Evolutionary conservation across 2,329 filamentous ascomycete species (phyloP).

Genomic region (Malbranchea zuffiana): DNA sequence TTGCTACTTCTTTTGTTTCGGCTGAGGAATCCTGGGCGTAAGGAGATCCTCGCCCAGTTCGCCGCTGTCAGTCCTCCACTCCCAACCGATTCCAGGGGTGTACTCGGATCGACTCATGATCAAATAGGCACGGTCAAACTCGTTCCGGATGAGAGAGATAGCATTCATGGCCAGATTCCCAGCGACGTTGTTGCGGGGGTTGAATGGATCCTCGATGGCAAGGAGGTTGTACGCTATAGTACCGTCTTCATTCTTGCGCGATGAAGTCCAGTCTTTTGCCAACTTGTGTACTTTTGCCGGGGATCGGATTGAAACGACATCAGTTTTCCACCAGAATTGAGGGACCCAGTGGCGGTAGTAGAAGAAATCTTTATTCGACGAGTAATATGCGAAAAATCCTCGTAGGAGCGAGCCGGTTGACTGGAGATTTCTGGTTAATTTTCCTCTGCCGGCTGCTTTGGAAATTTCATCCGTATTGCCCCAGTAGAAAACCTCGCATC

Average conservation of each 20-base stretch:
- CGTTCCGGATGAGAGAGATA: slow-evolving; percentile 69
- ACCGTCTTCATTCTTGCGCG: slow-evolving; percentile 58
- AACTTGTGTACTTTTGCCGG: slow-evolving; percentile 62
- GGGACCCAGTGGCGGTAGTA: neutral
- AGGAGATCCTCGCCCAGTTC: slow-evolving; percentile 22
- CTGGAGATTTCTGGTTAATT: slow-evolving; percentile 58
- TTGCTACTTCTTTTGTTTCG: too few relatives aligned
- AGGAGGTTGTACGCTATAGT: slow-evolving; percentile 72
- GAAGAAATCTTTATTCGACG: slow-evolving; percentile 37
- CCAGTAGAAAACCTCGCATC: slow-evolving; percentile 67
- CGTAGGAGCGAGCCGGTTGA: slow-evolving; percentile 60
- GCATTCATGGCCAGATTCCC: slow-evolving; percentile 74
- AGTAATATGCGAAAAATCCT: slow-evolving; percentile 84
- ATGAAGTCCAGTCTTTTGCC: slow-evolving; percentile 77
- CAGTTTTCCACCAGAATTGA: slow-evolving; percentile 64
- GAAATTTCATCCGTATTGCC: slow-evolving; percentile 60
- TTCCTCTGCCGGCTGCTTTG: slow-evolving; percentile 45
- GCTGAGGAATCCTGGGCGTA: too few relatives aligned
- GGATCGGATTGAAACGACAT: slow-evolving; percentile 68
- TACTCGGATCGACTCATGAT: slow-evolving; percentile 50
- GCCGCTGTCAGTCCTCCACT: slow-evolving; percentile 17
- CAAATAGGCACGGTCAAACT: slow-evolving; percentile 69
- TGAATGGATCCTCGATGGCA: slow-evolving; percentile 86
- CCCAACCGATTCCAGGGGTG: slow-evolving; percentile 18
- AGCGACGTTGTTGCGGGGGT: slow-evolving; percentile 77